These are phyloP conservation scores for Tulasnella sp. DNA, from an alignment of 768 basidiomycete species.

Conservation along the genomic window DNA sequence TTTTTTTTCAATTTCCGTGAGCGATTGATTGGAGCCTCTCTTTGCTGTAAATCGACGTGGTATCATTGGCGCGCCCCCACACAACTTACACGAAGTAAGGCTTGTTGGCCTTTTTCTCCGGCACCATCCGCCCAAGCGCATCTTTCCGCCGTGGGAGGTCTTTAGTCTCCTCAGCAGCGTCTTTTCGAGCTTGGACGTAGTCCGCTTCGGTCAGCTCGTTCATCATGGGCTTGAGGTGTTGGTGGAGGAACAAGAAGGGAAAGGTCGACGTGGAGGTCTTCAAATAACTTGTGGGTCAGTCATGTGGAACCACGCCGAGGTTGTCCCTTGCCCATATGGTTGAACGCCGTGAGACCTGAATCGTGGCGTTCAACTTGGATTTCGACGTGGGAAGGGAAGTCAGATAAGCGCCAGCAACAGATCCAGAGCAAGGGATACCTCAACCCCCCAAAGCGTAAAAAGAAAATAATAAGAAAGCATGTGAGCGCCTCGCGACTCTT, in stretches of 20 bases:
- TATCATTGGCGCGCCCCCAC: background rate
- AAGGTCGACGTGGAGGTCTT: conserved; percentile 4
- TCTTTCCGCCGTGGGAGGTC: conserved; percentile 37
- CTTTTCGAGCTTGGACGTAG: conserved; percentile 12
- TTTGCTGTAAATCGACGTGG: conserved; percentile 23
- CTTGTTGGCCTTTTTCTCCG: conserved; percentile 76
- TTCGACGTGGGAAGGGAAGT: background rate
- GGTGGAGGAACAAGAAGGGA: background rate
- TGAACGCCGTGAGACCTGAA: background rate
- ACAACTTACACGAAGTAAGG: conserved; percentile 74
- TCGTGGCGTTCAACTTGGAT: background rate
- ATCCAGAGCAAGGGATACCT: too few species aligned
- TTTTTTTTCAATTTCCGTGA: too few species aligned
- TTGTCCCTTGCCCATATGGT: conserved; percentile 3
- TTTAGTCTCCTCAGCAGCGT: conserved; percentile 23
- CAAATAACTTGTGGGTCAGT: background rate
- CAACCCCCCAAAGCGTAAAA: too few species aligned
- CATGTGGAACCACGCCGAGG: background rate
- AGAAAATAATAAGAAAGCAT: too few species aligned
- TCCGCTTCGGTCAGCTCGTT: conserved; percentile 11
- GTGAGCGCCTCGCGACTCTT: too few species aligned
- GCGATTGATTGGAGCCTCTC: conserved; percentile 38
- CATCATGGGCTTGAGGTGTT: background rate
- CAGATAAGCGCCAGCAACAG: too few species aligned
- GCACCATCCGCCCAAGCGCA: conserved; percentile 66